Evolutionary conservation across 495 filamentous ascomycete genomes (phyloP).

Genomic region (Penicillium egyptiacum): DNA sequence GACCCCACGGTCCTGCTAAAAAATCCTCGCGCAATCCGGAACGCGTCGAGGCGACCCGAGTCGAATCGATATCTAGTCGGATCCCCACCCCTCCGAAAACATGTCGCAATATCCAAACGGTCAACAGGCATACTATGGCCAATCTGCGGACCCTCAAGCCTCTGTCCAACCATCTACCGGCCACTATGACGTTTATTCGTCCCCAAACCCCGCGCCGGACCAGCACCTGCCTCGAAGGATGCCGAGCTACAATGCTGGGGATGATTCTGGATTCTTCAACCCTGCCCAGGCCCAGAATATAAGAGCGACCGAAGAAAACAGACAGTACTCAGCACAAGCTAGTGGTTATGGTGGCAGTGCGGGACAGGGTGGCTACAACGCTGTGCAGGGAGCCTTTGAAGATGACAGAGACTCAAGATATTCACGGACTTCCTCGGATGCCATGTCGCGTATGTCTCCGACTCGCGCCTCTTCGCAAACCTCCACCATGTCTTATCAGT

Average conservation of each 20-base stretch:
- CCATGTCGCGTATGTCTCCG: constrained; percentile 47
- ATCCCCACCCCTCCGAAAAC: constrained; percentile 1
- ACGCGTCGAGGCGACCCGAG: neutral
- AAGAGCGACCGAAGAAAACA: constrained; percentile 32
- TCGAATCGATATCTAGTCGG: neutral
- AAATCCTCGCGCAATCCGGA: neutral
- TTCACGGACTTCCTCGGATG: constrained; percentile 33
- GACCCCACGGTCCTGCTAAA: neutral
- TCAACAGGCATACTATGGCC: constrained; percentile 46
- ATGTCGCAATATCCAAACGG: constrained; percentile 56
- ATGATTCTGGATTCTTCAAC: constrained; percentile 62
- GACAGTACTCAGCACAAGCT: constrained; percentile 24
- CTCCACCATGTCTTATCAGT: constrained; percentile 58
- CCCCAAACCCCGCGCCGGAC: constrained; percentile 31
- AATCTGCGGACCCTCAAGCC: constrained; percentile 37
- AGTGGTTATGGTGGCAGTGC: constrained; percentile 16
- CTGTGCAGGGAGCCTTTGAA: constrained; percentile 34
- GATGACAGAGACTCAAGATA: constrained; percentile 40
- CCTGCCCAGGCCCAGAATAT: constrained; percentile 30
- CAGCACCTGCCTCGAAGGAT: constrained; percentile 52
- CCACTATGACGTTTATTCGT: constrained; percentile 24
- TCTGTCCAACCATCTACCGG: constrained; percentile 20
- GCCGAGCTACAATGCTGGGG: constrained; percentile 76
- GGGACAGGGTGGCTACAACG: constrained; percentile 25
- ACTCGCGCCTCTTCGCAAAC: constrained; percentile 44